A percentile compares a stretch with the other conserved stretches of the same genome.
These are phyloP conservation scores for Mortierella claussenii DNA, from an alignment of 192 early-diverging fungal species.

Conservation along the genomic window DNA sequence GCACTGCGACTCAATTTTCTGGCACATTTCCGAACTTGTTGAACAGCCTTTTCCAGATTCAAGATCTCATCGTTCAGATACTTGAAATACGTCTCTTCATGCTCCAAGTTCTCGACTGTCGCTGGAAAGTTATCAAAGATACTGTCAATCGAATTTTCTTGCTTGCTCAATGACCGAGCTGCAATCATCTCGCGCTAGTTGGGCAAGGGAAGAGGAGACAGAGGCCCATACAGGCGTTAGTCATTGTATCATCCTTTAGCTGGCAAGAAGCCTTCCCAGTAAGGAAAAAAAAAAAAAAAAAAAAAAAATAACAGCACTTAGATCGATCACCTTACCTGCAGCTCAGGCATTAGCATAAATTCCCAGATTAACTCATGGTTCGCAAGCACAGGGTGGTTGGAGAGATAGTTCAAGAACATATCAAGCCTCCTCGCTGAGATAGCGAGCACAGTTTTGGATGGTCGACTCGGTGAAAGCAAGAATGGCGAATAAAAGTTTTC, in stretches of 20 bases:
- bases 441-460: constrained; percentile 42
- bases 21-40: constrained; percentile 14
- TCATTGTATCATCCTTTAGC: too few species aligned
- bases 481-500: constrained; percentile 51
- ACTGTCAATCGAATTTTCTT: constrained; percentile 55
- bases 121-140: constrained; percentile 45
- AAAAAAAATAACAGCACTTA: not conserved
- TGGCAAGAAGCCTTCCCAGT: too few species aligned
- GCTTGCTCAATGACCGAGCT: constrained; percentile 47
- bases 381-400: constrained; percentile 52
- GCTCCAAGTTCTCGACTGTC: constrained; percentile 35
- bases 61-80: constrained; percentile 49
- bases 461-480: constrained; percentile 49
- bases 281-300: not conserved
- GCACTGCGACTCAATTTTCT: constrained; percentile 29
- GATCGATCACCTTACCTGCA: constrained; percentile 45
- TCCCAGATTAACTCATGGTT: constrained; percentile 57
- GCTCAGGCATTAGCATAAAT: constrained; percentile 56
- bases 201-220: too few species aligned
- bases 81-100: constrained; percentile 58
- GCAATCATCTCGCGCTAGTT: constrained; percentile 51
- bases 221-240: too few species aligned
- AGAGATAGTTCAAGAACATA: constrained; percentile 55
- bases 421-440: constrained; percentile 40
- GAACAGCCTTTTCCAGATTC: constrained; percentile 40